Evolutionary conservation across 1,284 basidiomycete species (phyloP).

Genomic region (Fomitopsis palustris): DNA sequence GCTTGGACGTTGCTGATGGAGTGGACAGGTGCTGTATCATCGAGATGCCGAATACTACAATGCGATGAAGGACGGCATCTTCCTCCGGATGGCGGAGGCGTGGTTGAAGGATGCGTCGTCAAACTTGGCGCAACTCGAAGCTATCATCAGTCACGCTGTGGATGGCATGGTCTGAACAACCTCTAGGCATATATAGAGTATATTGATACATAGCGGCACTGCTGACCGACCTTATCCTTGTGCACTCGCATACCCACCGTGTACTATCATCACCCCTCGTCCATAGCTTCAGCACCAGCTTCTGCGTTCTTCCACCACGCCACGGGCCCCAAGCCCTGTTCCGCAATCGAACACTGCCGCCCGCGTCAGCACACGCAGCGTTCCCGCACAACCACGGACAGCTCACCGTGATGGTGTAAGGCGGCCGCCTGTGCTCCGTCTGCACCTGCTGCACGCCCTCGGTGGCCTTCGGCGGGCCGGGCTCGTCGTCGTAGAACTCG

Average conservation of each 20-base stretch:
- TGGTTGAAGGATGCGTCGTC: not conserved
- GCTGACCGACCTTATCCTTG: not conserved
- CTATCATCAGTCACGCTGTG: not conserved
- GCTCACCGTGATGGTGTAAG: conserved; percentile 74
- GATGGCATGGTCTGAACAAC: not conserved
- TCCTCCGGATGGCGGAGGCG: not conserved
- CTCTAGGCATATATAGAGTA: not conserved
- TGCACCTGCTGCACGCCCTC: conserved; percentile 59
- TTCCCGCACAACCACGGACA: not conserved
- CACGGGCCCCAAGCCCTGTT: conserved; percentile 82
- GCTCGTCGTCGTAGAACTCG: conserved; percentile 90
- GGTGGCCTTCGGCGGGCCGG: conserved; percentile 74
- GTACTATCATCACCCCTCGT: conserved; percentile 26
- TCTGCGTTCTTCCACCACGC: conserved; percentile 66
- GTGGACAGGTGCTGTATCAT: not conserved
- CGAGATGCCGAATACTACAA: not conserved
- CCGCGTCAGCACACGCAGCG: not conserved
- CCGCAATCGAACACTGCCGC: conserved; percentile 79
- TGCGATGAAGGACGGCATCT: not conserved
- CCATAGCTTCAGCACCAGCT: conserved; percentile 39
- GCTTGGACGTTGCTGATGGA: not conserved
- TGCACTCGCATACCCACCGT: not conserved
- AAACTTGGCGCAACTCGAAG: not conserved
- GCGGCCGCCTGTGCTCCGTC: conserved; percentile 54
- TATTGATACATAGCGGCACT: not conserved